These are phyloP conservation scores for Thozetella sp. DNA, from an alignment of 495 filamentous ascomycete genomes.

Conservation along the genomic window DNA sequence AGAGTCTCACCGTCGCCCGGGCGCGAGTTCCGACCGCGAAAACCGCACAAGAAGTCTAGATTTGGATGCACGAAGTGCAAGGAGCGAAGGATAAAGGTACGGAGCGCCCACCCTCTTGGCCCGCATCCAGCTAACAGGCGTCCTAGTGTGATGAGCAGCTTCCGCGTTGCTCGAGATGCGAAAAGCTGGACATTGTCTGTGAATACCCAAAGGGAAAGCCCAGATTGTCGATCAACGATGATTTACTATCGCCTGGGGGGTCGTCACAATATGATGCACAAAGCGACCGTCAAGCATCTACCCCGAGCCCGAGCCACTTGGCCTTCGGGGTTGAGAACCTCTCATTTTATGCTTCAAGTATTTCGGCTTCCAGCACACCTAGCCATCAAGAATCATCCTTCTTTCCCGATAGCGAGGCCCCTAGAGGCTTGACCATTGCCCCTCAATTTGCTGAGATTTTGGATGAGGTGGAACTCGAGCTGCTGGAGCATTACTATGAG, in stretches of 20 bases:
- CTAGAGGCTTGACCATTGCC: slow-evolving; percentile 11
- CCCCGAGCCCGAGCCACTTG: not conserved
- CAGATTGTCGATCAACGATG: not conserved
- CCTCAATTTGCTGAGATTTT: slow-evolving; percentile 15
- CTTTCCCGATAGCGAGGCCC: not conserved
- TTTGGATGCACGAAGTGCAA: slow-evolving; percentile 28
- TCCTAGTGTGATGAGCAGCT: slow-evolving; percentile 22
- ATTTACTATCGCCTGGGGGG: not conserved
- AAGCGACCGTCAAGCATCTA: too few relatives aligned
- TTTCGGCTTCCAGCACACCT: too few relatives aligned
- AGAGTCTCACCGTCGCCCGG: not conserved
- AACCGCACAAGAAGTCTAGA: slow-evolving; percentile 25
- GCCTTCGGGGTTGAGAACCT: too few relatives aligned
- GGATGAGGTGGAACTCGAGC: slow-evolving; percentile 29
- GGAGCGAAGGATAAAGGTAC: slow-evolving; percentile 27
- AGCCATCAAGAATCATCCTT: slow-evolving; percentile 8
- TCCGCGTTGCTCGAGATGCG: slow-evolving; percentile 22
- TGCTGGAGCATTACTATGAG: slow-evolving; percentile 39
- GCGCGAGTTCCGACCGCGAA: slow-evolving; percentile 15
- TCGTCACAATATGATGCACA: too few relatives aligned
- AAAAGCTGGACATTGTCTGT: slow-evolving; percentile 23
- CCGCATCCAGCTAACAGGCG: slow-evolving; percentile 1
- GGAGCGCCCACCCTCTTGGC: not conserved
- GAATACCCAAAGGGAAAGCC: slow-evolving; percentile 15
- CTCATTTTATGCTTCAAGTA: too few relatives aligned